Evolutionary conservation across 805 yeast genomes (phyloP), one percentile per base, ranked within the genome.

Genomic region (Starmerella apis): DNA sequence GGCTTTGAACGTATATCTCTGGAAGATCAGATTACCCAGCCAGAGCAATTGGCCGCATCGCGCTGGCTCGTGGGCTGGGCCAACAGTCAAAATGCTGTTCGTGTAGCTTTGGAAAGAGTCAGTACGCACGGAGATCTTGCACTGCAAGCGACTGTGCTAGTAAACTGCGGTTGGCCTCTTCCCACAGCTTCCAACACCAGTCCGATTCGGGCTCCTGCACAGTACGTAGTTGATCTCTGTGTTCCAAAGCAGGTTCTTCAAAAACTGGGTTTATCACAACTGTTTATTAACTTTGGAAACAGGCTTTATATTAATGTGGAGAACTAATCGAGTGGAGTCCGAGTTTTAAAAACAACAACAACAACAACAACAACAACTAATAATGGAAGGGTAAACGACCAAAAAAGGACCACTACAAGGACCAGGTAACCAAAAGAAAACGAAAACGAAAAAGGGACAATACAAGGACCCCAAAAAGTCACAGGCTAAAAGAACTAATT

Each of bases 51-150:
- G n/a, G 43, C 43, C 6, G 43, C 43, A 24, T 39, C 43, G 33
- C 43, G 43, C 24, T 39, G 43, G 43, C 43, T 39, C 33, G 43
- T 39, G 23, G 43, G 43, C 33, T 39, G 43, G 43, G 43, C 43
- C 16, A 39, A 39, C 43, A 25, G 33, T 33, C 43, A 39, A 24
- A 2, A 3, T 24, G 32, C 33, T 20, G 32, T 33, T 31, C 43
- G 43, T 24, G n/a, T 41, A 3, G 32, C 44, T 3, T 23, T 41
- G 16, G 44, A 41, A 32, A 31, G 44, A 9, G 33, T 11, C 11
- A 41, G 44, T 32, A 8, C 33, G 23, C 44, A 41, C 44, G 44
- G 11, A 10, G 33, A 16, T 16, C 44, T 41, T 16, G 33, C 44
- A 24, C 44, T 41, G 35, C 33, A 16, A 5, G 44, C 44, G 16